Conservation (phyloP, 1,139 yeast species). For the Entelexis paramagnoliae region DNA sequence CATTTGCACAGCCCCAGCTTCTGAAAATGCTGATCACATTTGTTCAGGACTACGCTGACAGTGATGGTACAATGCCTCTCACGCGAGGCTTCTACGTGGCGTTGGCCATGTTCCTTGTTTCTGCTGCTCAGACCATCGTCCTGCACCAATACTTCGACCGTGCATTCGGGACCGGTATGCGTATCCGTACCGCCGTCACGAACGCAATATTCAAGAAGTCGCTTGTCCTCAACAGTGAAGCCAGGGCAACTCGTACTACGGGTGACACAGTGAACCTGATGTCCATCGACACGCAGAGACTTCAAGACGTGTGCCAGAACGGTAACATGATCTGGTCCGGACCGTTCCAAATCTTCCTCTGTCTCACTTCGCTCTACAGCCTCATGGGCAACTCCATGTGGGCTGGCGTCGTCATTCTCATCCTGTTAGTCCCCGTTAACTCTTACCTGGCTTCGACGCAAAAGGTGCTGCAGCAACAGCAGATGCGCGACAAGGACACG, state of each 20-base stretch:
- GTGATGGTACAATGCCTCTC: constrained; percentile 42
- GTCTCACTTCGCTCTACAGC: constrained; percentile 64
- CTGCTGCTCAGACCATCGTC: constrained; percentile 71
- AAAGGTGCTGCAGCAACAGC: constrained; percentile 64
- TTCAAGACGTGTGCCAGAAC: constrained; percentile 81
- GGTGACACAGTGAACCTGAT: constrained; percentile 95
- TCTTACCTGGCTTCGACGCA: constrained; percentile 63
- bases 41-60: constrained; percentile 57
- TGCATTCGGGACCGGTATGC: constrained; percentile 83
- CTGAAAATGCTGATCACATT: constrained; percentile 64
- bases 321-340: constrained; percentile 92
- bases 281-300: constrained; percentile 93
- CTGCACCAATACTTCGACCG: constrained; percentile 91
- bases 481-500: constrained; percentile 57
- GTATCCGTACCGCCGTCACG: constrained; percentile 69
- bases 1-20: constrained; percentile 84
- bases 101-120: constrained; percentile 68
- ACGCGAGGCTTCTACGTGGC: constrained; percentile 80
- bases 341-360: constrained; percentile 79
- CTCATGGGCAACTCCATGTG: constrained; percentile 88
- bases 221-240: constrained; percentile 69
- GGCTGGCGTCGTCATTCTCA: constrained; percentile 85
- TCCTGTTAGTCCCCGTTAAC: constrained; percentile 78
- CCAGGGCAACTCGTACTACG: constrained; percentile 69
- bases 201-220: constrained; percentile 74